A percentile compares a stretch with the other conserved stretches of the same genome.
Evolutionary conservation across 352 stramenopile genomes (phyloP).

Genomic region (Globisporangium acanthophoron): DNA sequence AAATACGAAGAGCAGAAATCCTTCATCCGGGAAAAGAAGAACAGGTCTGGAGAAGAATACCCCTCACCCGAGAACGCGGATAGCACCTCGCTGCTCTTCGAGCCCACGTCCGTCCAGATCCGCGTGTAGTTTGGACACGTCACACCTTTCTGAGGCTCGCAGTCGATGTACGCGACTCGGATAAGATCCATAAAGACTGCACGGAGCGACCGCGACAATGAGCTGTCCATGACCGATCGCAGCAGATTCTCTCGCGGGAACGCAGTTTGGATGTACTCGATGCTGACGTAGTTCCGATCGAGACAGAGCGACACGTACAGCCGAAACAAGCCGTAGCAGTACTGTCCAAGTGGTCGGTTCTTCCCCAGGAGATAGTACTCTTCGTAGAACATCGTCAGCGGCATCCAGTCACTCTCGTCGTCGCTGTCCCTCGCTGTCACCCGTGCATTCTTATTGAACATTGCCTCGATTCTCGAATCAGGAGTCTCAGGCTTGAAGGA

Average conservation of each 20-base stretch:
- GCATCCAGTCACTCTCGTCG: slow-evolving; percentile 29
- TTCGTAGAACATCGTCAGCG: slow-evolving; percentile 48
- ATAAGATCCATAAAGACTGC: slow-evolving; percentile 63
- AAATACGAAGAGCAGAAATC: slow-evolving; percentile 43
- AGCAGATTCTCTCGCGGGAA: slow-evolving; percentile 59
- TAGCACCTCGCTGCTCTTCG: slow-evolving; percentile 23
- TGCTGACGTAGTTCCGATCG: slow-evolving; percentile 74
- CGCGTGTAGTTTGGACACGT: slow-evolving; percentile 62
- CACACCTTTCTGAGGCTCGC: slow-evolving; percentile 55
- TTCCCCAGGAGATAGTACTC: slow-evolving; percentile 51
- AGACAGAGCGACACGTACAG: slow-evolving; percentile 66
- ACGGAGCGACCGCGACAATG: slow-evolving; percentile 47
- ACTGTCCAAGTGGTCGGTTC: slow-evolving; percentile 43
- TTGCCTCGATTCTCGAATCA: slow-evolving; percentile 29
- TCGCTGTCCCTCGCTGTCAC: neutral
- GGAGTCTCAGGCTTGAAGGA: slow-evolving; percentile 10
- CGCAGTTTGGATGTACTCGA: slow-evolving; percentile 55
- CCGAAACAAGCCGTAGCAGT: slow-evolving; percentile 66
- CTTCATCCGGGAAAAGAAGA: slow-evolving; percentile 50
- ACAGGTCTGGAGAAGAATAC: slow-evolving; percentile 33
- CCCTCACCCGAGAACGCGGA: slow-evolving; percentile 19
- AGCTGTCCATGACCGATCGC: slow-evolving; percentile 34
- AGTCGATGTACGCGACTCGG: slow-evolving; percentile 62
- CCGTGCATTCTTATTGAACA: slow-evolving; percentile 23
- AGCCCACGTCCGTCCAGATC: slow-evolving; percentile 54